Percentiles rank a stretch among this genome's conserved stretches.
Conservation (phyloP, 2,329 filamentous ascomycete species). For the Purpureocillium takamizusanense region DNA sequence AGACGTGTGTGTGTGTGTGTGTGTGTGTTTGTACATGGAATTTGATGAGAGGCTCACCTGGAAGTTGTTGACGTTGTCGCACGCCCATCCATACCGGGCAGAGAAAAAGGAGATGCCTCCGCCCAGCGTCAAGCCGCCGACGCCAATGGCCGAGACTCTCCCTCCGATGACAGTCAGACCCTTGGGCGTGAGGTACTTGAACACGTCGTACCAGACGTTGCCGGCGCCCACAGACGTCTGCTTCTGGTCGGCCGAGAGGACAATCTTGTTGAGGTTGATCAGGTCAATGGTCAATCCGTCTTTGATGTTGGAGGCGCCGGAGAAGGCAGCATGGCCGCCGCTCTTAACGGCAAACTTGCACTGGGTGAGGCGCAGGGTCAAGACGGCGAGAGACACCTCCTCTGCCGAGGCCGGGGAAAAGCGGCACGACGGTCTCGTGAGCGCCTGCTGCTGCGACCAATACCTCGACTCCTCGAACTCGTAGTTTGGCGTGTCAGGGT, state of each 20-base stretch:
- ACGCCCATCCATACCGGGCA: conserved; percentile 12
- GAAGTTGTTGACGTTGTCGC: conserved; percentile 12
- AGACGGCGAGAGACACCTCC: conserved; percentile 17
- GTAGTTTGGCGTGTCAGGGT: conserved; percentile 9
- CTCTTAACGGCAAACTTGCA: conserved; percentile 23
- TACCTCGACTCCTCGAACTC: conserved; percentile 10
- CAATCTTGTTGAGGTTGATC: conserved; percentile 12
- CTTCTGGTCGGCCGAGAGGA: conserved; percentile 7
- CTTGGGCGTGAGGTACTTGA: conserved; percentile 7
- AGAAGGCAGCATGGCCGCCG: conserved; percentile 22
- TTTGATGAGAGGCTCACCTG: conserved; percentile 5
- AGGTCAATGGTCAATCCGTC: conserved; percentile 19
- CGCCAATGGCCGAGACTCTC: conserved; percentile 12
- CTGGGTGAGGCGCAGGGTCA: conserved; percentile 13
- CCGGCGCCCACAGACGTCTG: conserved; percentile 11
- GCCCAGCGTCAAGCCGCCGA: conserved; percentile 15
- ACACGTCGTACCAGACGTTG: conserved; percentile 13
- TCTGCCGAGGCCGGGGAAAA: conserved; percentile 13
- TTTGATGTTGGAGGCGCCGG: conserved; percentile 16
- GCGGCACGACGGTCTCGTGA: conserved; percentile 11
- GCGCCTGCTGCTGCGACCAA: conserved; percentile 15
- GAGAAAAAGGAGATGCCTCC: conserved; percentile 15
- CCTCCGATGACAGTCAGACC: conserved; percentile 14
- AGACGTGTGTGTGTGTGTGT: too few species aligned
- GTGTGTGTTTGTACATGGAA: too few species aligned